phyloP scores from a whole-genome alignment of 441 rosid genomes.

The Pelargonium cotyledonis region DNA sequence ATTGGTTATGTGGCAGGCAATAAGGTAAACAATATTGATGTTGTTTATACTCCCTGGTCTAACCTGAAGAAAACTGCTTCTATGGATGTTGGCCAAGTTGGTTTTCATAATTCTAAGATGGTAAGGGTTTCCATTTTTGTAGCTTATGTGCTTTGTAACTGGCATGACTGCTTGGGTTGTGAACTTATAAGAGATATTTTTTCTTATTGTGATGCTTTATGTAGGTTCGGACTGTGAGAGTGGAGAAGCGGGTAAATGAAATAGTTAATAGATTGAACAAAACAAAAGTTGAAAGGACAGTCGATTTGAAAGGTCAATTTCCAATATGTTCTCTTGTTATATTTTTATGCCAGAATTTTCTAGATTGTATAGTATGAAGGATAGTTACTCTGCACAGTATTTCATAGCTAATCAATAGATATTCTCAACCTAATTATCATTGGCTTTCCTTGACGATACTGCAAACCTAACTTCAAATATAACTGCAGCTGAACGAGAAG shows the following conservation, averaged over 20 bases:
- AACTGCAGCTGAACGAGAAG: constrained; percentile 84
- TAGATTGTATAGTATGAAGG: not conserved
- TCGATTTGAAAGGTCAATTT: constrained; percentile 75
- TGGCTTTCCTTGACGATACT: not conserved
- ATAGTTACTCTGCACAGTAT: not conserved
- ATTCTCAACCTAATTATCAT: too few species aligned
- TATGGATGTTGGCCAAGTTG: constrained; percentile 99
- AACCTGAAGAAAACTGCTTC: constrained; percentile 93
- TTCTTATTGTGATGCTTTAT: constrained; percentile 15
- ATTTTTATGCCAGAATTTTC: not conserved
- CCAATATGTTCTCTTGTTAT: not conserved
- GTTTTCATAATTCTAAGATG: constrained; percentile 83
- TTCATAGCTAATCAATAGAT: too few species aligned
- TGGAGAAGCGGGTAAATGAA: constrained; percentile 90
- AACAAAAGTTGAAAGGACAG: constrained; percentile 80
- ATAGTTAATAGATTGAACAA: constrained; percentile 83
- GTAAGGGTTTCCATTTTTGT: constrained; percentile 29
- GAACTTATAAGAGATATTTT: not conserved
- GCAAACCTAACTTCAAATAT: constrained; percentile 9
- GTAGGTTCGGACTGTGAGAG: constrained; percentile 83
- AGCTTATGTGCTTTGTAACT: constrained; percentile 1
- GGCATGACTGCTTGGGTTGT: too few species aligned
- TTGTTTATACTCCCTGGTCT: constrained; percentile 93
- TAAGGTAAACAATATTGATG: constrained; percentile 86
- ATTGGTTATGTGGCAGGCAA: constrained; percentile 52